phyloP scores from a whole-genome alignment of 2,329 filamentous ascomycete species.

The Neonectria punicea region DNA sequence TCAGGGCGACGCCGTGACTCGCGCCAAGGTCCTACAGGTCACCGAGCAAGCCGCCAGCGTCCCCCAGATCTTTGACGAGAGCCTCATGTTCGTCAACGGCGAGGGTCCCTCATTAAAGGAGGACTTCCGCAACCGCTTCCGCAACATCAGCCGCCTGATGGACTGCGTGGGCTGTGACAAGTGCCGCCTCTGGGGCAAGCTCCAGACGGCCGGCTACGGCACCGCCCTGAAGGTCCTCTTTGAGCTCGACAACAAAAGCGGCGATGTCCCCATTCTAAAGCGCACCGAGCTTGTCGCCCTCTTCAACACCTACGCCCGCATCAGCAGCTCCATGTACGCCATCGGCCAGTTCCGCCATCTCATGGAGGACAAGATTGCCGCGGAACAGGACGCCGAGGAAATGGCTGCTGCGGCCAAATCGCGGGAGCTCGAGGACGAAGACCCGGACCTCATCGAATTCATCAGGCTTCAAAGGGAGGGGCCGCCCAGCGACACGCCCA shows the following conservation, averaged over 20 bases:
- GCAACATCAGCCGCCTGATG: constrained; percentile 97
- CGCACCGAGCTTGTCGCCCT: constrained; percentile 93
- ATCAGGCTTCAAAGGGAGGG: constrained; percentile 47
- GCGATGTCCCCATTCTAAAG: constrained; percentile 76
- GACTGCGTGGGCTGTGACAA: constrained; percentile 99
- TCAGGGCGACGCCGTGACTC: constrained; percentile 80
- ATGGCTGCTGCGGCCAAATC: constrained; percentile 46
- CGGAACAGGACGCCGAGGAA: constrained; percentile 45
- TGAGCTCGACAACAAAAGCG: constrained; percentile 80
- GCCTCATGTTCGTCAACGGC: constrained; percentile 89
- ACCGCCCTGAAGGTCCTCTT: constrained; percentile 96
- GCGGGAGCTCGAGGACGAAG: constrained; percentile 50
- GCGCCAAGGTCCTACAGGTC: constrained; percentile 82
- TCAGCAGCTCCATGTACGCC: constrained; percentile 82
- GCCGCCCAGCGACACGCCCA: constrained; percentile 48
- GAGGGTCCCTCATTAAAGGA: constrained; percentile 86
- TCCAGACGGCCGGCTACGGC: constrained; percentile 94
- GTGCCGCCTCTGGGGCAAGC: constrained; percentile 96
- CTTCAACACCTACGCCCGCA: constrained; percentile 91
- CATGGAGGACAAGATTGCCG: constrained; percentile 52
- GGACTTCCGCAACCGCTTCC: constrained; percentile 96
- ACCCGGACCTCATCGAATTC: constrained; percentile 53
- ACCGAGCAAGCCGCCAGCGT: constrained; percentile 75
- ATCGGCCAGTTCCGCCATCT: constrained; percentile 76
- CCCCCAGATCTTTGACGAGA: constrained; percentile 92